A percentile compares a stretch with the other conserved stretches of the same genome.
These are phyloP conservation scores for Narthecium ossifragum DNA, from an alignment of 106 monocot genomes.

Conservation along the genomic window DNA sequence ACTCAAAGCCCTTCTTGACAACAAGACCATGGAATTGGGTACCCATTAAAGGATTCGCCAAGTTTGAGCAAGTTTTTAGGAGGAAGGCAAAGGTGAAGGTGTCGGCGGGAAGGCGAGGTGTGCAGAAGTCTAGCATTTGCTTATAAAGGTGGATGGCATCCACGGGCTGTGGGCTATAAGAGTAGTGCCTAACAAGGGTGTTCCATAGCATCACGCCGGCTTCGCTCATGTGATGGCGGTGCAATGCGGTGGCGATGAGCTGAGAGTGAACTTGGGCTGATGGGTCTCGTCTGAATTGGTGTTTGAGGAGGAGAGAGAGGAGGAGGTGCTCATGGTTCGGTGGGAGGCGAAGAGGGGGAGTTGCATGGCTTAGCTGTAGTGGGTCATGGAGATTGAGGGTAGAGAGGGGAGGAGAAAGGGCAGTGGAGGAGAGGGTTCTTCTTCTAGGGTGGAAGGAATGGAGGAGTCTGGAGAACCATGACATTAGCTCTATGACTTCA, in stretches of 20 bases:
- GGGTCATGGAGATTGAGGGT: background rate
- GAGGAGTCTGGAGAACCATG: no score
- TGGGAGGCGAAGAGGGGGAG: background rate
- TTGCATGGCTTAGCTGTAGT: no score
- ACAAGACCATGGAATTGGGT: conserved; percentile 41
- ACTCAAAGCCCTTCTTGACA: conserved; percentile 38
- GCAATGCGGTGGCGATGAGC: conserved; percentile 29
- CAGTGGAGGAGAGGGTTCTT: no score
- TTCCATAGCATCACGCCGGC: conserved; percentile 29
- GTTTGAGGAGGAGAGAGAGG: conserved; percentile 27
- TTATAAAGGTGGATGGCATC: conserved; percentile 51
- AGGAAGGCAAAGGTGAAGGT: conserved; percentile 61
- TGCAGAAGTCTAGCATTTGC: conserved; percentile 16
- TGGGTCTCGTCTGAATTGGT: conserved; percentile 7
- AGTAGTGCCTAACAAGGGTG: conserved; percentile 54
- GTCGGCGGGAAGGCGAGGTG: conserved; percentile 5
- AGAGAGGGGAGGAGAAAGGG: no score
- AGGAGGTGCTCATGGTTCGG: conserved; percentile 3
- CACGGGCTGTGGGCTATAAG: conserved; percentile 28
- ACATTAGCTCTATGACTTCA: no score
- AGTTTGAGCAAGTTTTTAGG: conserved; percentile 64
- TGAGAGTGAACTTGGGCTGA: conserved; percentile 46
- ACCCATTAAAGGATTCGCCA: conserved; percentile 1
- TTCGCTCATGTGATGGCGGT: conserved; percentile 1
- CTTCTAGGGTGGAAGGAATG: no score